These are phyloP conservation scores for Solanum medicagineum DNA, from an alignment of 257 asterid species.

Conservation along the genomic window DNA sequence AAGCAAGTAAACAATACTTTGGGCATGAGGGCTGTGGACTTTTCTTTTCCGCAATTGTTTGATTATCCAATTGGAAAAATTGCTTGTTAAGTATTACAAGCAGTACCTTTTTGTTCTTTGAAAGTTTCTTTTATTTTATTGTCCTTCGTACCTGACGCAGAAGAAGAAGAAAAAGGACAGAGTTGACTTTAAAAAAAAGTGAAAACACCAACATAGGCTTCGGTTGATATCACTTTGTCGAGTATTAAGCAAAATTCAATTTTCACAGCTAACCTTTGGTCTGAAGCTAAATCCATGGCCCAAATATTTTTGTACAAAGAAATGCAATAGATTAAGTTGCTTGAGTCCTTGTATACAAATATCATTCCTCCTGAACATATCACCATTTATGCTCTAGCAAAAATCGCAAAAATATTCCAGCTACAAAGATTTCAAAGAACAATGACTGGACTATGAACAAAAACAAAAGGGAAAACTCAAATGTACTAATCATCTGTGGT, in stretches of 20 bases:
- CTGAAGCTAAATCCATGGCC: background rate
- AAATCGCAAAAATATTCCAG: background rate
- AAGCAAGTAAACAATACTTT: background rate
- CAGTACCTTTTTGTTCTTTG: background rate
- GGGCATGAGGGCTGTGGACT: background rate
- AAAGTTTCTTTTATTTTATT: background rate
- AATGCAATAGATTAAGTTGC: background rate
- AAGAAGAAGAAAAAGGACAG: background rate
- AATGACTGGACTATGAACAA: background rate
- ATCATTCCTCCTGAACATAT: background rate
- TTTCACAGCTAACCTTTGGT: background rate
- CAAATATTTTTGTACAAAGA: background rate
- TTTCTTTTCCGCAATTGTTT: background rate
- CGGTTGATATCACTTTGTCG: no score
- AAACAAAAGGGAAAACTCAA: background rate
- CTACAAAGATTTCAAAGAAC: background rate
- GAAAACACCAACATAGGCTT: no score
- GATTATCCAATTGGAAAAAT: background rate
- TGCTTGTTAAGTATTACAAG: background rate
- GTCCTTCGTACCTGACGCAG: background rate
- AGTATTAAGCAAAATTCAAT: no score
- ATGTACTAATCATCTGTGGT: constrained; percentile 20
- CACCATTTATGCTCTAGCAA: background rate
- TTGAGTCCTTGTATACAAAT: background rate
- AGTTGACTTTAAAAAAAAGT: background rate